Percentiles rank a stretch among this genome's conserved stretches.
phyloP scores from a whole-genome alignment of 495 filamentous ascomycete species.

The Podospora comata region DNA sequence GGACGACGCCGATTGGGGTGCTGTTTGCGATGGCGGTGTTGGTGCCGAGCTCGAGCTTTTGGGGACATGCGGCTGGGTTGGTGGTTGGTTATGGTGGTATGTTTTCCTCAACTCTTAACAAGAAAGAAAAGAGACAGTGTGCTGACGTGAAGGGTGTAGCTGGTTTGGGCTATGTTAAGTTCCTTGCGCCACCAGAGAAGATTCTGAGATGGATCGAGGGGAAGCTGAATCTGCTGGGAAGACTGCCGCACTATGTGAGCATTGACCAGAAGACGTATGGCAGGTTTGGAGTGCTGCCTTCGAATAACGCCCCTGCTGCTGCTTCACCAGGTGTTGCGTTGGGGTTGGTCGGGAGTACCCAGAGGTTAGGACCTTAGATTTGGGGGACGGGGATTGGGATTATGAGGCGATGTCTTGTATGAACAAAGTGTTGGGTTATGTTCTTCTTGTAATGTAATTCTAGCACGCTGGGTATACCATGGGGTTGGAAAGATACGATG shows the following conservation, averaged over 20 bases:
- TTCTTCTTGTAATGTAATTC: conserved; percentile 2
- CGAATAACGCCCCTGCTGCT: conserved; percentile 35
- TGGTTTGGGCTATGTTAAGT: conserved; percentile 78
- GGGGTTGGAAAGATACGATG: neutral
- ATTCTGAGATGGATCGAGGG: conserved; percentile 77
- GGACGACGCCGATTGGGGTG: conserved; percentile 78
- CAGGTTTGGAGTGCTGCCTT: conserved; percentile 83
- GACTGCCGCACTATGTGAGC: conserved; percentile 83
- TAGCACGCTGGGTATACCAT: neutral
- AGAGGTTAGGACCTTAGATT: conserved; percentile 60
- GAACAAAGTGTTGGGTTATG: conserved; percentile 1
- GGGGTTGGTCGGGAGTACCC: conserved; percentile 57
- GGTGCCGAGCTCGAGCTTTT: conserved; percentile 72
- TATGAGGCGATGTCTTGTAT: neutral
- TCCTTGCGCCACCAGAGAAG: conserved; percentile 80
- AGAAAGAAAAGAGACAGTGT: neutral
- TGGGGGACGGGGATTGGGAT: neutral
- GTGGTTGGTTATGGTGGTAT: conserved; percentile 80
- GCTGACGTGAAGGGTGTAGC: conserved; percentile 45
- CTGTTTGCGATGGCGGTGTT: conserved; percentile 69
- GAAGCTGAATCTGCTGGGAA: conserved; percentile 75
- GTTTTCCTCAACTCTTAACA: conserved; percentile 25
- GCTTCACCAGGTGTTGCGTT: conserved; percentile 44
- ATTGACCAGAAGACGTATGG: conserved; percentile 96
- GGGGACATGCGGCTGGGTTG: conserved; percentile 83